These are phyloP conservation scores for Colletotrichum truncatum DNA, from an alignment of 2,329 filamentous ascomycete species.

Conservation along the genomic window DNA sequence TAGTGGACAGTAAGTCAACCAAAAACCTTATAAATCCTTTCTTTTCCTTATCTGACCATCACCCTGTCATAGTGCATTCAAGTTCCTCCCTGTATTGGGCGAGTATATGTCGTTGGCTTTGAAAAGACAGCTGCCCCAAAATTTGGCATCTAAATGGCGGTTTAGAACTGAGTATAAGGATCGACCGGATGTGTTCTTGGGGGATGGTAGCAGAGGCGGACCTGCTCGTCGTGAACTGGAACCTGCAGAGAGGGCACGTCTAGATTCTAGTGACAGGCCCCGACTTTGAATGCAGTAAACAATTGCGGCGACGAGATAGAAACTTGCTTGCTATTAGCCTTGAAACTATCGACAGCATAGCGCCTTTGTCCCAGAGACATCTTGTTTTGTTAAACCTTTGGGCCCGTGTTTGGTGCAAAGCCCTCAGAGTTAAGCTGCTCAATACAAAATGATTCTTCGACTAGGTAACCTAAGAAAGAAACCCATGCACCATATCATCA, in stretches of 20 bases:
- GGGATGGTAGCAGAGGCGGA: slow-evolving; percentile 41
- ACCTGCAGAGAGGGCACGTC: neutral
- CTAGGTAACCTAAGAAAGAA: no score
- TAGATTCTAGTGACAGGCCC: neutral
- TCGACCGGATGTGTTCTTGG: slow-evolving; percentile 29
- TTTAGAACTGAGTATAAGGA: slow-evolving; percentile 21
- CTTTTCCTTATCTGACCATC: no score
- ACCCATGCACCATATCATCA: no score
- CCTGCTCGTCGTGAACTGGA: slow-evolving; percentile 26
- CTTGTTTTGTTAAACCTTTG: no score
- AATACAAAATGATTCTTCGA: no score
- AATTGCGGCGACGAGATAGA: no score
- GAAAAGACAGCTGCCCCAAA: slow-evolving; percentile 36
- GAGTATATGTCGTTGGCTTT: slow-evolving; percentile 37
- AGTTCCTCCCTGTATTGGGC: slow-evolving; percentile 37
- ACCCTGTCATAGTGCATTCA: slow-evolving; percentile 35
- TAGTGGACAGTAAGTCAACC: slow-evolving; percentile 47
- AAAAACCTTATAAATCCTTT: neutral
- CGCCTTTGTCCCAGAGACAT: no score
- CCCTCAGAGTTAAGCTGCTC: no score
- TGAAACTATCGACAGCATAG: no score
- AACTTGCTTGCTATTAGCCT: no score
- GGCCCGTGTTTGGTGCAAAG: no score
- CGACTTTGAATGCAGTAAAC: neutral
- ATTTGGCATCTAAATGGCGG: slow-evolving; percentile 41